Percentiles rank a stretch among this genome's conserved stretches.
phyloP scores from a whole-genome alignment of 2,329 filamentous ascomycete species.

The Aspergillus felis region DNA sequence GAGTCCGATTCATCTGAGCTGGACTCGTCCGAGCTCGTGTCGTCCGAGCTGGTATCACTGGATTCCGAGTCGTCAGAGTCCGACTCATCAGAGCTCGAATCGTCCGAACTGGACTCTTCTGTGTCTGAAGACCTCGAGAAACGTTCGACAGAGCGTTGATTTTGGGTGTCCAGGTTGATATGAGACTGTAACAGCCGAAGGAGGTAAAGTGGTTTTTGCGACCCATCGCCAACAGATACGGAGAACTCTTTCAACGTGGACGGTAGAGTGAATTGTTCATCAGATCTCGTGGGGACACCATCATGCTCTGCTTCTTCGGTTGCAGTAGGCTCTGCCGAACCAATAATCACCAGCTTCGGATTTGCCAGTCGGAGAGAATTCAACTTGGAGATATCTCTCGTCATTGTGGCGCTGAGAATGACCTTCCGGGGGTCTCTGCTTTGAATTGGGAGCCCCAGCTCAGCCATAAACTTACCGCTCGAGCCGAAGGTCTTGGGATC shows the following conservation, averaged over 20 bases:
- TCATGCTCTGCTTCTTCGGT: slow-evolving; percentile 18
- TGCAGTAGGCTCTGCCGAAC: slow-evolving; percentile 44
- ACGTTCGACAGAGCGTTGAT: slow-evolving; percentile 1
- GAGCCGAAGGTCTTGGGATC: slow-evolving; percentile 44
- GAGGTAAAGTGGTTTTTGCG: slow-evolving; percentile 79
- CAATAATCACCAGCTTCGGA: slow-evolving; percentile 73
- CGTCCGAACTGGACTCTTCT: slow-evolving; percentile 15
- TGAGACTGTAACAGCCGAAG: slow-evolving; percentile 63
- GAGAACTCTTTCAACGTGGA: slow-evolving; percentile 60
- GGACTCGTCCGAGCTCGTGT: slow-evolving; percentile 16
- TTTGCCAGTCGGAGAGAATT: slow-evolving; percentile 67
- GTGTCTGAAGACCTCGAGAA: slow-evolving; percentile 13
- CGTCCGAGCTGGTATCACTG: slow-evolving; percentile 23
- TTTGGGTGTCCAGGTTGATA: slow-evolving; percentile 24
- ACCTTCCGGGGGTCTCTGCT: slow-evolving; percentile 65
- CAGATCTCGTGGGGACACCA: slow-evolving; percentile 15
- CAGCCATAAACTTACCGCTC: slow-evolving; percentile 28
- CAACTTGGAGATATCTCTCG: slow-evolving; percentile 75
- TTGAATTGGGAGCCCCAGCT: slow-evolving; percentile 36
- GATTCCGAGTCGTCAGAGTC: slow-evolving; percentile 36
- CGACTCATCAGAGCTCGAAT: slow-evolving; percentile 28
- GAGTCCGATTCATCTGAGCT: slow-evolving; percentile 25
- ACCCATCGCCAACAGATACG: slow-evolving; percentile 64
- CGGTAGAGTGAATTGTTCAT: slow-evolving; percentile 57
- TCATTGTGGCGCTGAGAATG: slow-evolving; percentile 89